Evolutionary conservation across 352 stramenopile genomes (phyloP).

Genomic region (Hyaloperonospora brassicae): DNA sequence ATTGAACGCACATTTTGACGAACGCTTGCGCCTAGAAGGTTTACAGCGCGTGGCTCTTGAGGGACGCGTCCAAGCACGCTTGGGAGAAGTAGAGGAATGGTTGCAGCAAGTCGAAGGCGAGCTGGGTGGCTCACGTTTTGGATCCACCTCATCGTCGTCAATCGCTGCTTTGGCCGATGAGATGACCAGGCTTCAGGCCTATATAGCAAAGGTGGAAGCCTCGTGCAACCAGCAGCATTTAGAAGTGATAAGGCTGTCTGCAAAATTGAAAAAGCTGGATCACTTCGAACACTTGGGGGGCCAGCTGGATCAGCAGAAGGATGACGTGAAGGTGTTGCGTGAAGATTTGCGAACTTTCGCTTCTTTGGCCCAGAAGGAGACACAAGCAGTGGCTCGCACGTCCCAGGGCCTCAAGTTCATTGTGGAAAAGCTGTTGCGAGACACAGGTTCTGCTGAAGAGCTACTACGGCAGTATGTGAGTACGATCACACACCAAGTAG

Average conservation of each 20-base stretch:
- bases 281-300: constrained; percentile 28
- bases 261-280: constrained; percentile 16
- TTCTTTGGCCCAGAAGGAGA: constrained; percentile 37
- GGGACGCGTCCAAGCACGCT: constrained; percentile 40
- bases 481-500: constrained; percentile 79
- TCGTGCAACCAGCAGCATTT: constrained; percentile 14
- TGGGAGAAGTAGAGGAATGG: constrained; percentile 69
- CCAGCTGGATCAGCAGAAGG: constrained; percentile 34
- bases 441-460: constrained; percentile 57
- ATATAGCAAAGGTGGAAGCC: constrained; percentile 15
- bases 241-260: constrained; percentile 7
- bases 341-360: constrained; percentile 38
- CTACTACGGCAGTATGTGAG: constrained; percentile 78
- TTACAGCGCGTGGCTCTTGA: constrained; percentile 59
- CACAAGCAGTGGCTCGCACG: constrained; percentile 35
- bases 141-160: constrained; percentile 12
- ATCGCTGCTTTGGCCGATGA: constrained; percentile 17
- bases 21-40: constrained; percentile 49
- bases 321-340: constrained; percentile 31
- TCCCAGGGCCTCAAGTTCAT: constrained; percentile 59
- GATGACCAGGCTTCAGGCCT: constrained; percentile 15
- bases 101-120: constrained; percentile 72
- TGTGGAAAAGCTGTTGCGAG: constrained; percentile 69
- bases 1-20: constrained; percentile 63
- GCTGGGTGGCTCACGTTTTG: constrained; percentile 39